Base-by-base conservation (phyloP, 2,329 filamentous ascomycete species). In the Tricladium varicosporioides region DNA sequence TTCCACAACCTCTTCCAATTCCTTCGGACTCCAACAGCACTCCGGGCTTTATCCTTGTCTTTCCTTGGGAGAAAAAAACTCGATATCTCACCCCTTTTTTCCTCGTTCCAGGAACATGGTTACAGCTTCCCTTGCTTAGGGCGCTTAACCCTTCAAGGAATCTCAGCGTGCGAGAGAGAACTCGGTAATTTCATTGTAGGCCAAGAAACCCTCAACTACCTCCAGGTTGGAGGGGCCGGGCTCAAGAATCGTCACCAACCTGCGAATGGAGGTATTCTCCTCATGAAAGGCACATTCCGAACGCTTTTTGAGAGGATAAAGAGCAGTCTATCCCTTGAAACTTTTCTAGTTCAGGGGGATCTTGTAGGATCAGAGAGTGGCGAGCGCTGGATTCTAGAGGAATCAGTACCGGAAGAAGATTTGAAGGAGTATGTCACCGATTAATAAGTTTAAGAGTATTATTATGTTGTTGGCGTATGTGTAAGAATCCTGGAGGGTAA, bases 141-240 rank as follows among this genome's bases (percentile, higher is more conserved):
- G 14, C 72, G 75, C 54, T 63, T 80, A 40, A 72, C 70, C 19
- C 69, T 80, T 1, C 73, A 76, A 60, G 76, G 76, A 46, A 67
- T 80, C 15, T 71, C 71, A 1, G 76, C 73, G 62, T 73, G 75
- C 44, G 77, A 78, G 63, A 69, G 72, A 5, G 75, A 76, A 53
- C 71, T 80, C 15, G 72, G 71, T 16, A 61, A 68, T 5, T 80
- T 80, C 58, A 57, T 80, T 18, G 62, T 72, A 15, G 64, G 72
- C 3, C 77, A 79, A 58, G 70, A 71, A 10, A 75, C 73, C 0
- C 68, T 80, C 27, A 64, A 69, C 46, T 70, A 73, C 1, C 65
- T 80, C 7, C 74, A 76, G 2, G 71, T 81, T 9, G 78, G 78
- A 15, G 76, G 76, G 3, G 70, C 72, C 15, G 77, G 77, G 5